These are phyloP conservation scores for Logfia minima DNA, from an alignment of 129 eudicot species.

Conservation along the genomic window DNA sequence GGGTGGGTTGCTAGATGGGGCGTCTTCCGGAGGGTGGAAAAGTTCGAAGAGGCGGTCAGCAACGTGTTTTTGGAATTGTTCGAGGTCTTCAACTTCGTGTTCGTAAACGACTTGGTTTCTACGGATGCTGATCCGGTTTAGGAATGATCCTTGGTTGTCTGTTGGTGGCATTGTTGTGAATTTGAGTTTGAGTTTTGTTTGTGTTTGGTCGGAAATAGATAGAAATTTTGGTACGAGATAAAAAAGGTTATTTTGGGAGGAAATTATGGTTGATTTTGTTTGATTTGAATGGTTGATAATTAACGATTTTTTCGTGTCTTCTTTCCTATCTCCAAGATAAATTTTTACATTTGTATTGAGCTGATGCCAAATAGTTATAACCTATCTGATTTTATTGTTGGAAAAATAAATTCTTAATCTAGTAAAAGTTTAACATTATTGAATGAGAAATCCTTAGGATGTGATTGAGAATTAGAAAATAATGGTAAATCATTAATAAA, in stretches of 20 bases:
- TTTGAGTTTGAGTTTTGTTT: neutral
- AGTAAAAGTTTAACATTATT: no score
- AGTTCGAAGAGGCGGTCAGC: slow-evolving; percentile 72
- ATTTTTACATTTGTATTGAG: no score
- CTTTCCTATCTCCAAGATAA: neutral
- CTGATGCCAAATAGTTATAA: no score
- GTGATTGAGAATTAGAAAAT: no score
- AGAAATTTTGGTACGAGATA: neutral
- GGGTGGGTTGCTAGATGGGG: slow-evolving; percentile 12
- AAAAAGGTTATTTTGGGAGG: slow-evolving; percentile 3
- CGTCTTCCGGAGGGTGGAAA: slow-evolving; percentile 36
- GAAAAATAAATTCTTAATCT: no score
- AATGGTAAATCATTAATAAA: no score
- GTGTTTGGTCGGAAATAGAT: neutral
- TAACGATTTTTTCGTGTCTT: neutral
- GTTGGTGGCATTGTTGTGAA: slow-evolving; percentile 53
- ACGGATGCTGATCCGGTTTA: slow-evolving; percentile 89
- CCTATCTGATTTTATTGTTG: no score
- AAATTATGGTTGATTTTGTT: neutral
- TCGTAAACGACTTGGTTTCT: slow-evolving; percentile 74
- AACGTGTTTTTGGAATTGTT: slow-evolving; percentile 64
- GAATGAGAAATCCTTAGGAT: no score
- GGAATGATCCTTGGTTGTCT: slow-evolving; percentile 72
- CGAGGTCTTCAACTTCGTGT: slow-evolving; percentile 71
- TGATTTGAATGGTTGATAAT: slow-evolving; percentile 2